phyloP scores from a whole-genome alignment of 495 filamentous ascomycete species.

The Parathielavia appendiculata region DNA sequence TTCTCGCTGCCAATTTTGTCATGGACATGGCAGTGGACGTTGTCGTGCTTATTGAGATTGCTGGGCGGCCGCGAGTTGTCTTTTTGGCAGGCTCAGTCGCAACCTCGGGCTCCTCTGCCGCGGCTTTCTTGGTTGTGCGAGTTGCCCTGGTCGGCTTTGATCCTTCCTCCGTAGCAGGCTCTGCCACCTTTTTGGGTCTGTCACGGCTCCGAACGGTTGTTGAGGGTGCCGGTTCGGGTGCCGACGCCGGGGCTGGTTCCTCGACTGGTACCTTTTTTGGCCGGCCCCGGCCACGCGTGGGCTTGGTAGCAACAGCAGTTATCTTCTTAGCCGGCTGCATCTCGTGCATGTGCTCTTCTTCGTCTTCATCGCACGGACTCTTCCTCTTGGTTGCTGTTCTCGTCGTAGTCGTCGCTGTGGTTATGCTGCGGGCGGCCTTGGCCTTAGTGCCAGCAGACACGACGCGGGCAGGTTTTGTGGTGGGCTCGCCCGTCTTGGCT shows the following conservation, averaged over 20 bases:
- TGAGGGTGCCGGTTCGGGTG: constrained; percentile 16
- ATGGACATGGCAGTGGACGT: constrained; percentile 28
- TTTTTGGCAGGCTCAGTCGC: constrained; percentile 33
- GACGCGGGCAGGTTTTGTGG: constrained; percentile 32
- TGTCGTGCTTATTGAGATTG: constrained; percentile 23
- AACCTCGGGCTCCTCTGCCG: constrained; percentile 17
- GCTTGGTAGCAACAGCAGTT: constrained; percentile 27
- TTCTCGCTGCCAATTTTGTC: constrained; percentile 42
- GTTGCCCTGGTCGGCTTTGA: constrained; percentile 30
- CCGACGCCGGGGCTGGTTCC: constrained; percentile 18
- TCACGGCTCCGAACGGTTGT: constrained; percentile 36
- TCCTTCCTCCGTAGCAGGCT: constrained; percentile 27
- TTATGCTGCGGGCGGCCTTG: constrained; percentile 31
- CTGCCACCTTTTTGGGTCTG: constrained; percentile 41
- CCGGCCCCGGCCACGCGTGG: constrained; percentile 39
- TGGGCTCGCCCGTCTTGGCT: constrained; percentile 39
- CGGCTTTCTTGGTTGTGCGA: constrained; percentile 33
- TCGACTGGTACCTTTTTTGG: constrained; percentile 38
- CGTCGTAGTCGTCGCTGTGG: constrained; percentile 21
- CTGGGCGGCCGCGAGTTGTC: constrained; percentile 37
- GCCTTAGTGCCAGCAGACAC: constrained; percentile 38
- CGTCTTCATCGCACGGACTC: constrained; percentile 39
- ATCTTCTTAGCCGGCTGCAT: constrained; percentile 31
- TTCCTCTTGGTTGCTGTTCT: constrained; percentile 42
- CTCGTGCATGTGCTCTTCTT: constrained; percentile 36